Evolutionary conservation across 2,329 filamentous ascomycete species (phyloP).

Genomic region (Passalora sequoiae): DNA sequence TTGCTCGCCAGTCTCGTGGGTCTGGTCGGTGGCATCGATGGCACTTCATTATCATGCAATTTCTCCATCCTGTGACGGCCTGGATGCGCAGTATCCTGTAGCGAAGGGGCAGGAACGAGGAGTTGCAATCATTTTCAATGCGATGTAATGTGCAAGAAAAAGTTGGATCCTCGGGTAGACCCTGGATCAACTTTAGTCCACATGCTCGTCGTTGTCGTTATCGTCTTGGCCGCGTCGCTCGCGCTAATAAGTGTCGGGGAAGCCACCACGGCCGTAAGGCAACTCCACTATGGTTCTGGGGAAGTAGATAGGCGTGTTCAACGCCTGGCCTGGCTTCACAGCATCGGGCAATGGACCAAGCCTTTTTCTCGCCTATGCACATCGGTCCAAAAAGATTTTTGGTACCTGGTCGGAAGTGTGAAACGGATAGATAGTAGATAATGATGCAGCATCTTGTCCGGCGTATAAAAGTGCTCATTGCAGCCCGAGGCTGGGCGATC

Average conservation of each 20-base stretch:
- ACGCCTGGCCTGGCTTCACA: background rate
- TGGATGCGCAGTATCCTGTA: background rate
- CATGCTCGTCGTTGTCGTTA: background rate
- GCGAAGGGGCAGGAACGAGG: background rate
- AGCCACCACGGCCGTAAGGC: too few species aligned
- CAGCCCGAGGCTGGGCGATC: background rate
- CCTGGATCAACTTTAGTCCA: background rate
- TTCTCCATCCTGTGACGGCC: slow-evolving; percentile 2
- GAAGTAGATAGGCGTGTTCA: slow-evolving; percentile 5
- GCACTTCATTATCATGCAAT: background rate
- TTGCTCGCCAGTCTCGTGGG: slow-evolving; percentile 1
- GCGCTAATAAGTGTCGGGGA: too few species aligned
- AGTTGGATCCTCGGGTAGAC: background rate
- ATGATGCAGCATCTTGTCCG: too few species aligned
- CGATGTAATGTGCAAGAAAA: slow-evolving; percentile 1
- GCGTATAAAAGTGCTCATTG: too few species aligned
- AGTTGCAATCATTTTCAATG: background rate
- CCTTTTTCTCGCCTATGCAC: background rate
- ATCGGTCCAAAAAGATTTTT: background rate
- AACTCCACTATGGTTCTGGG: too few species aligned
- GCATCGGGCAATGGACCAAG: slow-evolving; percentile 4
- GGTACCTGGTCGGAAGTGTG: background rate
- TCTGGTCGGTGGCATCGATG: background rate
- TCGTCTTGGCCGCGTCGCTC: slow-evolving; percentile 1
- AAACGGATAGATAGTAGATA: slow-evolving; percentile 4